Conservation (phyloP, 768 basidiomycete genomes). For the Neoboletus magnificus region DNA sequence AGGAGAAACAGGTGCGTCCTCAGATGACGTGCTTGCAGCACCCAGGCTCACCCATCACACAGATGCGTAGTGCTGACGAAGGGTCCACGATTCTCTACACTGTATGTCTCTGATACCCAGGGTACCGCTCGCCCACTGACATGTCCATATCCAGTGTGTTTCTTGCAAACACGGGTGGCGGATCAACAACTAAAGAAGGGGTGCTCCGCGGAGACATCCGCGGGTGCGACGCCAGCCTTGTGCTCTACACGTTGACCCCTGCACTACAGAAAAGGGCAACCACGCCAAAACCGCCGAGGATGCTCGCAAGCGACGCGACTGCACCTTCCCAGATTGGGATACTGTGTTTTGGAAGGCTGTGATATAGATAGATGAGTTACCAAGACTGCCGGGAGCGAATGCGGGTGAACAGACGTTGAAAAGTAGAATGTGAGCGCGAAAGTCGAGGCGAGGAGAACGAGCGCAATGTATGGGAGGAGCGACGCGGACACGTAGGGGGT, state of each 20-base stretch:
- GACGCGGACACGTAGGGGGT: constrained; percentile 62
- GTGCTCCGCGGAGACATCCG: not conserved
- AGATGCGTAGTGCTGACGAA: constrained; percentile 91
- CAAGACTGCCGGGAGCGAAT: not conserved
- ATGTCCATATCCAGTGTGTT: constrained; percentile 50
- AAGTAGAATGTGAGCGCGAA: constrained; percentile 90
- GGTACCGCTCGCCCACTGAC: constrained; percentile 3
- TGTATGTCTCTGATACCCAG: constrained; percentile 46
- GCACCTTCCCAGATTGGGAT: constrained; percentile 64
- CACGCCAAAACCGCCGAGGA: constrained; percentile 83
- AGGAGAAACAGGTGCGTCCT: constrained; percentile 73
- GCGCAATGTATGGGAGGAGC: constrained; percentile 71
- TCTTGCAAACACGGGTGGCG: constrained; percentile 80
- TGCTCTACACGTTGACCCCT: constrained; percentile 30
- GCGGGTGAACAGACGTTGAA: constrained; percentile 59
- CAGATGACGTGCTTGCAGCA: not conserved
- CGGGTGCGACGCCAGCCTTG: constrained; percentile 6
- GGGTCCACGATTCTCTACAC: constrained; percentile 93
- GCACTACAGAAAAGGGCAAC: constrained; percentile 69
- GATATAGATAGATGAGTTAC: constrained; percentile 7
- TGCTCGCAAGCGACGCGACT: constrained; percentile 69
- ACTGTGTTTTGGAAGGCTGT: constrained; percentile 73
- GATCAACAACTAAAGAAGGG: constrained; percentile 59
- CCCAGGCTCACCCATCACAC: constrained; percentile 1
- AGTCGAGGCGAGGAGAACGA: constrained; percentile 66